Evolutionary conservation across 164 flowering plant genomes (phyloP).

Genomic region (Magnolia sinica): DNA sequence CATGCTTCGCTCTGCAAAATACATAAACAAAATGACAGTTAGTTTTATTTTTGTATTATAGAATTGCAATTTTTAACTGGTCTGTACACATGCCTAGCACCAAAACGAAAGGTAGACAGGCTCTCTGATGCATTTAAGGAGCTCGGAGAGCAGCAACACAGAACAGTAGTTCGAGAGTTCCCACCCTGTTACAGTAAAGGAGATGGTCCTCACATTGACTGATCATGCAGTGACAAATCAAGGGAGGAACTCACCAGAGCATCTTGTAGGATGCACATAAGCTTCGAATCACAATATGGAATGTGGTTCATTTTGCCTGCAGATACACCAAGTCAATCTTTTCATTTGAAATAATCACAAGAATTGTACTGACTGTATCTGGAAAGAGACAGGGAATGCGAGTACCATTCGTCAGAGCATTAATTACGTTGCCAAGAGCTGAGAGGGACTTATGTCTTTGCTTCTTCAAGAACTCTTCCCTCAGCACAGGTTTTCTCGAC

Average conservation of each 20-base stretch:
- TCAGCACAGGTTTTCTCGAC: constrained; percentile 90
- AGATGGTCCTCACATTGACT: neutral
- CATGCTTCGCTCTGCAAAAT: constrained; percentile 71
- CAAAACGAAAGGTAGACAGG: constrained; percentile 86
- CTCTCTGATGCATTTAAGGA: constrained; percentile 67
- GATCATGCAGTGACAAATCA: neutral
- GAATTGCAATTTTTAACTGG: neutral
- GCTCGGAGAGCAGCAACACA: constrained; percentile 93
- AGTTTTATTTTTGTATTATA: neutral
- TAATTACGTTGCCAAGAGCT: constrained; percentile 81
- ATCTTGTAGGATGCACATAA: constrained; percentile 80
- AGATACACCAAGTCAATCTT: neutral
- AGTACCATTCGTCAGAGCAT: constrained; percentile 62
- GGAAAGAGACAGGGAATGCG: neutral
- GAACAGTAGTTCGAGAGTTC: constrained; percentile 64
- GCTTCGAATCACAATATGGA: constrained; percentile 88
- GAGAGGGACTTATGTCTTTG: constrained; percentile 87
- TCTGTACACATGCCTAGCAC: constrained; percentile 50
- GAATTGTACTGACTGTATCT: neutral
- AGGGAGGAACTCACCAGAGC: constrained; percentile 51
- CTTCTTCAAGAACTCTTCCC: constrained; percentile 89
- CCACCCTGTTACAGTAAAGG: constrained; percentile 51
- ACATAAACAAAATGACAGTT: neutral
- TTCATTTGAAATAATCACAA: neutral
- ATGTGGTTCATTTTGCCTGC: constrained; percentile 59